phyloP scores from a whole-genome alignment of 2,329 filamentous ascomycete species.

The Chrysoporthe deuterocubensis region DNA sequence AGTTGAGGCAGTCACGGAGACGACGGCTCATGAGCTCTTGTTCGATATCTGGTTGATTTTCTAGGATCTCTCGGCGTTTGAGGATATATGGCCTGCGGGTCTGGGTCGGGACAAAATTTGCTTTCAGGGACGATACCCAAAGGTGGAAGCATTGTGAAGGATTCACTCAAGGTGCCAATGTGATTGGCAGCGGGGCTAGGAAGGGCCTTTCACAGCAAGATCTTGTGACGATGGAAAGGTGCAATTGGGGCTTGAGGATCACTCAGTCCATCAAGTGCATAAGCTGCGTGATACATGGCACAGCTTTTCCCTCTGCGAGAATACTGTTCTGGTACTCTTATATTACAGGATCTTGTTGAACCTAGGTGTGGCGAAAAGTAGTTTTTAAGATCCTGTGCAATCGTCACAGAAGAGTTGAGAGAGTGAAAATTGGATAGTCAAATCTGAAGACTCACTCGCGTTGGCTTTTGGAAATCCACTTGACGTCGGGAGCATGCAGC shows the following conservation, averaged over 20 bases:
- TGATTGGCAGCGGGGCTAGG: not conserved
- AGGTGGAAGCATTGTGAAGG: conserved; percentile 18
- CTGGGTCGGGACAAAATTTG: conserved; percentile 23
- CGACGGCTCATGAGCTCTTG: not conserved
- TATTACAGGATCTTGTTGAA: not conserved
- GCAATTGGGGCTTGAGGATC: not conserved
- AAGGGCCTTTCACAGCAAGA: not conserved
- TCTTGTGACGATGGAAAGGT: not conserved
- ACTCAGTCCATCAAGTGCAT: not conserved
- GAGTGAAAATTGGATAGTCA: not conserved
- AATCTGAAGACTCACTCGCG: not conserved
- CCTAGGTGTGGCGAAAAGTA: not conserved
- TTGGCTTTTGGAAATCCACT: not conserved
- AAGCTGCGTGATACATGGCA: not conserved
- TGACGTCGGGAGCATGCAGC: not conserved
- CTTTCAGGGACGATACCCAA: conserved; percentile 39
- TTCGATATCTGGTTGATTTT: not conserved
- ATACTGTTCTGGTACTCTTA: not conserved
- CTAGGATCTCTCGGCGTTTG: conserved; percentile 16
- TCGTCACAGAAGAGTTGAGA: not conserved
- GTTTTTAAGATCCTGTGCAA: not conserved
- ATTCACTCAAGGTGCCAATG: conserved; percentile 4
- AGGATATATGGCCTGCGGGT: conserved; percentile 18
- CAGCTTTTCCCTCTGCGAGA: not conserved
- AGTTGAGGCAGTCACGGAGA: conserved; percentile 25